phyloP scores from a whole-genome alignment of 2,329 filamentous ascomycete species.

The Spiromastix sp. region DNA sequence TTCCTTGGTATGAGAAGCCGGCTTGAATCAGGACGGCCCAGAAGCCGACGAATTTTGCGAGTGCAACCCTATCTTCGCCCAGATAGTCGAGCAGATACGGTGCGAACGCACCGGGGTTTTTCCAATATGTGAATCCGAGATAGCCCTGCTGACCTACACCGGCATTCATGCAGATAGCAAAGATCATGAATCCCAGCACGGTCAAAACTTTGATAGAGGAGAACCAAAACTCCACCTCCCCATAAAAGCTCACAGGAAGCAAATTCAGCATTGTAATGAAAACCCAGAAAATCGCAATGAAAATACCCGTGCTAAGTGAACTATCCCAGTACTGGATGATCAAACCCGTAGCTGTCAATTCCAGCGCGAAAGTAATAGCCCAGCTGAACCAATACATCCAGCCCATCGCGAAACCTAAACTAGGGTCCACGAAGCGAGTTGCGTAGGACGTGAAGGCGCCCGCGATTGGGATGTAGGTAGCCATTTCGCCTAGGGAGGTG shows the following conservation, averaged over 20 bases:
- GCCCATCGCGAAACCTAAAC: conserved; percentile 65
- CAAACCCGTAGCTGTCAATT: conserved; percentile 60
- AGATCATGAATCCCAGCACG: conserved; percentile 65
- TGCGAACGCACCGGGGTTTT: conserved; percentile 47
- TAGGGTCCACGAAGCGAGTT: conserved; percentile 61
- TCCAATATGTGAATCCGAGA: conserved; percentile 65
- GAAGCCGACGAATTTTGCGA: conserved; percentile 55
- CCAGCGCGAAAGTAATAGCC: conserved; percentile 62
- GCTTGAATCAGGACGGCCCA: conserved; percentile 40
- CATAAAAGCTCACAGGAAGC: conserved; percentile 61
- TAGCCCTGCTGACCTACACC: conserved; percentile 60
- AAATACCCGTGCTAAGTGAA: conserved; percentile 55
- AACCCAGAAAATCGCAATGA: conserved; percentile 64
- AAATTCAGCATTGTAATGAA: conserved; percentile 60
- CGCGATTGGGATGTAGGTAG: conserved; percentile 64
- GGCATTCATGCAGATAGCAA: conserved; percentile 63
- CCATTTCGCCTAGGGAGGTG: conserved; percentile 57
- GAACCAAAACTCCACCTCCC: conserved; percentile 71
- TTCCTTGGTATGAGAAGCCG: conserved; percentile 42
- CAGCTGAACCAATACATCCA: conserved; percentile 80
- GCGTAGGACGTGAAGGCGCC: conserved; percentile 71
- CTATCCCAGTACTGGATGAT: conserved; percentile 67
- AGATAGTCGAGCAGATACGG: conserved; percentile 49
- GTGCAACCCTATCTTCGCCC: conserved; percentile 28
- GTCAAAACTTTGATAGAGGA: conserved; percentile 67